Evolutionary conservation across 2,329 filamentous ascomycete genomes (phyloP), one percentile per base, ranked within the genome.

Genomic region (Keithomyces neogunnii): DNA sequence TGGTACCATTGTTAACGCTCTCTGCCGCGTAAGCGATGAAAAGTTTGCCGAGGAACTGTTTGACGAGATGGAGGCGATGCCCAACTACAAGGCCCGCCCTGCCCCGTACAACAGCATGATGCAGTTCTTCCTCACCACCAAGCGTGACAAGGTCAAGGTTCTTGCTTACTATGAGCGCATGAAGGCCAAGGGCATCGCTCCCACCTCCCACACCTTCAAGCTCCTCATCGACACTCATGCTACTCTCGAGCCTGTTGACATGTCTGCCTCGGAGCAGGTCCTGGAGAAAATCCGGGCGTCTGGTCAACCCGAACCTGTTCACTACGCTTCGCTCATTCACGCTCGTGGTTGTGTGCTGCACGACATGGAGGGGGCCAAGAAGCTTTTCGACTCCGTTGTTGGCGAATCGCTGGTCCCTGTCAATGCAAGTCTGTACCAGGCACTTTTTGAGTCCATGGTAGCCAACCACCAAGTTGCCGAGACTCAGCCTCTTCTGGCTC

Each of bases 91-190:
- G 76, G 89, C 93, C 40, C 86, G 93, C 8, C 91, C 93, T 30
- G 93, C 93, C 29, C 93, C 93, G 1, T 99, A 99, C 78, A 96
- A 99, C 76, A 95, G 89, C 70, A 88, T 99, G 84, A 99, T 99
- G 83, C 93, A 99, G 67, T 97, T 96, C 74, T 99, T 97, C 81
- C 77, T 97, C 59, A 95, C 89, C 52, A 97, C 92, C 51, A 97
- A 97, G 81, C 89, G 90, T 49, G 92, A 99, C 69, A 92, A 93
- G 72, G 74, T 78, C 68, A 97, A 97, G 81, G 92, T 96, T 4
- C 78, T 99, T 29, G 79, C 85, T 33, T 99, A 97, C 77, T 97
- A 95, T 66, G 86, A 95, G 69, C 88, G 92, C 56, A 97, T 99
- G 93, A 83, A 86, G 66, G 78, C 82, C 28, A 88, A 86, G 73